These are phyloP conservation scores for Sechiopsis laciniata DNA, from an alignment of 306 rosid genomes.

Conservation along the genomic window DNA sequence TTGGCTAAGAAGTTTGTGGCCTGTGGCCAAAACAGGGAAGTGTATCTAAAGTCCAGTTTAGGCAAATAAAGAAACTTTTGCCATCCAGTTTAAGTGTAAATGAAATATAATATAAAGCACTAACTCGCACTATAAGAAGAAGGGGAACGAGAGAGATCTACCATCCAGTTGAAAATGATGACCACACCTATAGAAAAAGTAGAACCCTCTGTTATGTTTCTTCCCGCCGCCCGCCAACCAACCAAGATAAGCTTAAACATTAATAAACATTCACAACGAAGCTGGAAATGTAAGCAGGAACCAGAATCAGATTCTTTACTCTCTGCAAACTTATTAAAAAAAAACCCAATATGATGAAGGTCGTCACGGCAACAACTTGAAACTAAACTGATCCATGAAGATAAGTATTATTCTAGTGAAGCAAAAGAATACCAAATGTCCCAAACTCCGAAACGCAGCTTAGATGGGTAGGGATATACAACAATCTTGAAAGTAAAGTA, in stretches of 20 bases:
- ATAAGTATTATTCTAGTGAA: constrained; percentile 18
- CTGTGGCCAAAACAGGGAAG: no score
- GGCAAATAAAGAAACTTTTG: background rate
- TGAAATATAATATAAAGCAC: background rate
- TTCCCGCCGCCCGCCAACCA: background rate
- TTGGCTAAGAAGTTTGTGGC: no score
- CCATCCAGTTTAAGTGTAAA: background rate
- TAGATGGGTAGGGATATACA: background rate
- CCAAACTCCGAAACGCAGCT: background rate
- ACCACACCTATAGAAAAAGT: background rate
- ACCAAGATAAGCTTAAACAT: background rate
- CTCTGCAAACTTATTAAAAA: constrained; percentile 1
- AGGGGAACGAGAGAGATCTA: background rate
- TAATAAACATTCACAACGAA: background rate
- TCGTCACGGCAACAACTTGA: background rate
- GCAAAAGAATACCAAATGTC: constrained; percentile 4
- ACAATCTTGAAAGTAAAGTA: background rate
- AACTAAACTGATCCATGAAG: constrained; percentile 7
- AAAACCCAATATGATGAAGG: background rate
- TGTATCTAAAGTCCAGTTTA: background rate
- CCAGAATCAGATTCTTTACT: constrained; percentile 20
- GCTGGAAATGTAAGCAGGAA: background rate
- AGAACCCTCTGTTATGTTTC: background rate
- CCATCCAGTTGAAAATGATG: background rate
- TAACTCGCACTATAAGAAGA: background rate